Percentiles rank a stretch among this genome's conserved stretches.
phyloP scores from a whole-genome alignment of 164 flowering plant species.

The Malania oleifera region DNA sequence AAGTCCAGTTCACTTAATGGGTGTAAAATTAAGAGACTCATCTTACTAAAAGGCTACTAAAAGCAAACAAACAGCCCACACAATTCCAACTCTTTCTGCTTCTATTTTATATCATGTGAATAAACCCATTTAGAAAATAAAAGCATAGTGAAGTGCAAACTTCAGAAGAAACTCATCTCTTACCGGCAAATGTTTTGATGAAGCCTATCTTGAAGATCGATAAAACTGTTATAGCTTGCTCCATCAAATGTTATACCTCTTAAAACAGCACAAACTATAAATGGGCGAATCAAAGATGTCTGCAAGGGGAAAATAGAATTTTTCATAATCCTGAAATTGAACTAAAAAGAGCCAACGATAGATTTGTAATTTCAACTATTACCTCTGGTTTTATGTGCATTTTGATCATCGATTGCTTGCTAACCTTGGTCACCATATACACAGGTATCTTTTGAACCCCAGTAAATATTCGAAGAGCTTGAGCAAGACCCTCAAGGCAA shows the following conservation, averaged over 20 bases:
- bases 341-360: not conserved
- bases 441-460: constrained; percentile 56
- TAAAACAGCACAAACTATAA: constrained; percentile 92
- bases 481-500: constrained; percentile 90
- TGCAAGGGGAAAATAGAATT: constrained; percentile 21
- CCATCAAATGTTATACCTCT: constrained; percentile 81
- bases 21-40: too few relatives aligned
- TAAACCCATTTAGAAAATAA: too few relatives aligned
- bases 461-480: constrained; percentile 67
- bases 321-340: not conserved
- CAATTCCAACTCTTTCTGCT: too few relatives aligned
- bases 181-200: constrained; percentile 98
- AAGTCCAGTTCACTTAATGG: too few relatives aligned
- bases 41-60: too few relatives aligned
- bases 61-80: too few relatives aligned
- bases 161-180: too few relatives aligned
- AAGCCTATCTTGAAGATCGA: constrained; percentile 95
- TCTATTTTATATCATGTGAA: too few relatives aligned
- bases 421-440: constrained; percentile 43
- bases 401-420: constrained; percentile 53
- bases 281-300: constrained; percentile 78
- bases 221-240: constrained; percentile 85
- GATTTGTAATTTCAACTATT: not conserved
- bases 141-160: too few relatives aligned
- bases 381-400: constrained; percentile 90